phyloP scores from a whole-genome alignment of 352 stramenopile species.

The Hyphochytrium catenoides region DNA sequence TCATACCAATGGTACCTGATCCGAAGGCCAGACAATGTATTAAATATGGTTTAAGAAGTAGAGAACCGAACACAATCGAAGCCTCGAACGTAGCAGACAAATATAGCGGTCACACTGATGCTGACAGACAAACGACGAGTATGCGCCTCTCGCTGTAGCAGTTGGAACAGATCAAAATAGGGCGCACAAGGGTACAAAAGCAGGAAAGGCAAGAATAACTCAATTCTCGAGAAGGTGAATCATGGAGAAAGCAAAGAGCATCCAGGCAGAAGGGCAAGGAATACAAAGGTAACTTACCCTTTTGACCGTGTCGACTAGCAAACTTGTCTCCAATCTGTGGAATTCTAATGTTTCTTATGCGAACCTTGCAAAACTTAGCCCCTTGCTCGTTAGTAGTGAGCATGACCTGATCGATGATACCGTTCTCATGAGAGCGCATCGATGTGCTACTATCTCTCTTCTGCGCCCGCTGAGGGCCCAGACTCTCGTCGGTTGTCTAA shows the following conservation, averaged over 20 bases:
- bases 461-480: constrained; percentile 49
- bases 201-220: constrained; percentile 13
- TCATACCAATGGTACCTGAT: constrained; percentile 99
- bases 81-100: too few species aligned
- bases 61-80: too few species aligned
- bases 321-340: constrained; percentile 99
- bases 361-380: constrained; percentile 91
- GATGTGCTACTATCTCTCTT: constrained; percentile 91
- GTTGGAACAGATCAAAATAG: neutral
- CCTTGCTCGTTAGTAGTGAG: constrained; percentile 92
- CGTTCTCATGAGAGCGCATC: constrained; percentile 92
- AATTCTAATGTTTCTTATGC: constrained; percentile 93
- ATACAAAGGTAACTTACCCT: too few species aligned
- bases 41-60: too few species aligned
- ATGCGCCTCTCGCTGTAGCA: constrained; percentile 47
- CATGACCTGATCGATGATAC: constrained; percentile 98
- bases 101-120: too few species aligned
- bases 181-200: neutral
- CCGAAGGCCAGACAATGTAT: too few species aligned
- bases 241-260: too few species aligned
- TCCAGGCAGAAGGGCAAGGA: too few species aligned
- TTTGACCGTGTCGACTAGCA: constrained; percentile 65
- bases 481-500: too few species aligned
- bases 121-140: too few species aligned
- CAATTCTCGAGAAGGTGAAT: too few species aligned